These are phyloP conservation scores for Fusarium robinianum DNA, from an alignment of 2,329 filamentous ascomycete genomes.

Conservation along the genomic window DNA sequence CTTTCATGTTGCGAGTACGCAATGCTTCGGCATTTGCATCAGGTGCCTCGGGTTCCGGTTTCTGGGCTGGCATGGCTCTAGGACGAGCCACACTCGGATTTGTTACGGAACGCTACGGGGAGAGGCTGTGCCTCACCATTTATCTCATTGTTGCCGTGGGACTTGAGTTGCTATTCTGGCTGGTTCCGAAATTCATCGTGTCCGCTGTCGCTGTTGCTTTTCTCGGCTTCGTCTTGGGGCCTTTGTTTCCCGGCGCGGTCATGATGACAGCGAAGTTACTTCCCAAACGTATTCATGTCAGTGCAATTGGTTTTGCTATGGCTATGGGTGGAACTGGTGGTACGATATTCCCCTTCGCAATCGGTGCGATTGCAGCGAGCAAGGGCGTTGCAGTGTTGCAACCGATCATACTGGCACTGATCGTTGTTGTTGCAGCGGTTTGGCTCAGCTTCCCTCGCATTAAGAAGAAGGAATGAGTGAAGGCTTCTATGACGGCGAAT, in stretches of 20 bases:
- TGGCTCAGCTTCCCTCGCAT: conserved; percentile 46
- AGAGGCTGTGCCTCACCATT: conserved; percentile 60
- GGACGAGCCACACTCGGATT: conserved; percentile 71
- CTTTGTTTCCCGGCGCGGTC: conserved; percentile 72
- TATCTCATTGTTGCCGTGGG: conserved; percentile 66
- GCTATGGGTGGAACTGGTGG: conserved; percentile 73
- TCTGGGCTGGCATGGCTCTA: conserved; percentile 77
- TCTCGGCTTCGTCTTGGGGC: conserved; percentile 75
- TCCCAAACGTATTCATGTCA: conserved; percentile 70
- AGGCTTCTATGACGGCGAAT: too few relatives aligned
- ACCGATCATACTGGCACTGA: conserved; percentile 53
- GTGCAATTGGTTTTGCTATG: conserved; percentile 73
- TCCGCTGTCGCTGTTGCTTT: conserved; percentile 66
- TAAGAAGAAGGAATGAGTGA: conserved; percentile 37
- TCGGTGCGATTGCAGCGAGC: conserved; percentile 62
- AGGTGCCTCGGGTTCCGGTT: conserved; percentile 74
- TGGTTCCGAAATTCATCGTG: conserved; percentile 63
- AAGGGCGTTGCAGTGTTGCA: conserved; percentile 56
- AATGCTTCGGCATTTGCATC: conserved; percentile 66
- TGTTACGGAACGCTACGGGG: conserved; percentile 69
- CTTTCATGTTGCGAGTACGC: conserved; percentile 76
- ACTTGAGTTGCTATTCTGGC: conserved; percentile 63
- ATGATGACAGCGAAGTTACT: conserved; percentile 73
- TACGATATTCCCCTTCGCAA: conserved; percentile 63
- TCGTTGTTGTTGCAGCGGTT: conserved; percentile 42